phyloP scores from a whole-genome alignment of 225 moss, liverwort and hornwort genomes.

The Anthoceros angustus region DNA sequence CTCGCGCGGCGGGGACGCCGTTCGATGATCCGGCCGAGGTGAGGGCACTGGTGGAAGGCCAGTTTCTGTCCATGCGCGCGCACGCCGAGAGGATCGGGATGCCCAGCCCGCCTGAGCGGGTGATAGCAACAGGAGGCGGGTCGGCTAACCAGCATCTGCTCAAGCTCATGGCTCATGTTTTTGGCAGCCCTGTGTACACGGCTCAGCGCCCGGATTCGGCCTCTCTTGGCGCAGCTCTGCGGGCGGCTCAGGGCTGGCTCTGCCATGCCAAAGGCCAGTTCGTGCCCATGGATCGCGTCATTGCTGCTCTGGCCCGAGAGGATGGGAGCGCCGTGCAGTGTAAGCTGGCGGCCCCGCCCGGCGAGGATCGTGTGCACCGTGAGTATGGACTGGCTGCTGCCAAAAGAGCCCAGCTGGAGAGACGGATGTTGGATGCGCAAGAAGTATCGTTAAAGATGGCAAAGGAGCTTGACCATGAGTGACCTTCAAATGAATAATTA shows the following conservation, averaged over 20 bases:
- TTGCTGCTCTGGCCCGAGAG: slow-evolving; percentile 17
- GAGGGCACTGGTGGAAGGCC: slow-evolving; percentile 82
- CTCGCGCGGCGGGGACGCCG: slow-evolving; percentile 8
- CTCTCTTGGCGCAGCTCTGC: slow-evolving; percentile 73
- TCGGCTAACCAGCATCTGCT: slow-evolving; percentile 64
- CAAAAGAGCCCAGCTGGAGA: slow-evolving; percentile 33
- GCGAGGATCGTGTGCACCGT: slow-evolving; percentile 16
- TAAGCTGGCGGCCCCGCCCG: slow-evolving; percentile 23
- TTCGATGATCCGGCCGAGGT: slow-evolving; percentile 56
- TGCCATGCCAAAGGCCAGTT: slow-evolving; percentile 23
- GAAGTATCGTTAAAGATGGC: no score
- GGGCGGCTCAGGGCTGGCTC: slow-evolving; percentile 78
- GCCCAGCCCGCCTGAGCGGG: slow-evolving; percentile 66
- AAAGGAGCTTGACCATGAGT: no score
- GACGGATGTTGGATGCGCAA: not conserved
- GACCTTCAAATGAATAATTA: no score
- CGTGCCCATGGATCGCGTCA: slow-evolving; percentile 31
- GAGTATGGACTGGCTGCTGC: slow-evolving; percentile 31
- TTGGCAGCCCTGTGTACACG: slow-evolving; percentile 64
- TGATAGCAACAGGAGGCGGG: slow-evolving; percentile 86
- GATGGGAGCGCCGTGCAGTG: slow-evolving; percentile 29
- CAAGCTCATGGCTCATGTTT: slow-evolving; percentile 47
- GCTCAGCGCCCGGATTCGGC: slow-evolving; percentile 92
- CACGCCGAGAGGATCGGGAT: slow-evolving; percentile 77
- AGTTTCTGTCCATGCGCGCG: slow-evolving; percentile 77